Base-by-base conservation (phyloP, 345 rosid species). In the Salix arbutifolia region DNA sequence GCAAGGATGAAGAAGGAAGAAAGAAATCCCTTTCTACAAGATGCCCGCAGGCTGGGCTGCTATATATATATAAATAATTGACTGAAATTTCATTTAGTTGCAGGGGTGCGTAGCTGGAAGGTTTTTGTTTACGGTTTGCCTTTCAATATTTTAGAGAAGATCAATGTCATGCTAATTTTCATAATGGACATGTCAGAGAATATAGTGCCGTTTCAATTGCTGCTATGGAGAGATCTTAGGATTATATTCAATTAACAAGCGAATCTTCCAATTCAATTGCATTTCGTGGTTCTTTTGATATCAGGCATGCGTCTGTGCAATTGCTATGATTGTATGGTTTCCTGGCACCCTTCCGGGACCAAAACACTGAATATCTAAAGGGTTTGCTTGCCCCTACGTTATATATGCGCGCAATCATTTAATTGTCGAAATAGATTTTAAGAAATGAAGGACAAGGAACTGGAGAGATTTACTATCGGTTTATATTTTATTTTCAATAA, bases 81-180 rank as follows among this genome's bases (percentile, higher is more conserved):
- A 65, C 19, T 61, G 18, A 46, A 33, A 58, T 65, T 19, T 73
- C 12, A 48, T 28, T 69, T 73, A 50, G 21, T 48, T 18, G 74
- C 46, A 66, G 71, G 67, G 52, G 56, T 61, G 65, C 58, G 50
- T 16, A 38, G 78, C 76, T 69, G 50, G 13, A 18, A 66, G 52
- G 25, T 71, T 70, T 33, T 46, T 56, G 65, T 52, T 25, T 13
- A 7, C 74, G 53, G 69, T 76, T 60, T 66, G 23, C 71, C 42
- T 30, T n/a, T 33, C 6, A 6, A 14, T 30, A 28, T 70, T 48
- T 13, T 38, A 50, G 37, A 71, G 19, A 10, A 30, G 42, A 19
- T 50, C 4, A n/a, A 33, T 30, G n/a, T 30, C 16, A 19, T 21
- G 23, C 16, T 31, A 16, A 23, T 62, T 61, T 28, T 26, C 8